Conservation (phyloP, 2,329 filamentous ascomycete species). For the Trichoderma sp. region DNA sequence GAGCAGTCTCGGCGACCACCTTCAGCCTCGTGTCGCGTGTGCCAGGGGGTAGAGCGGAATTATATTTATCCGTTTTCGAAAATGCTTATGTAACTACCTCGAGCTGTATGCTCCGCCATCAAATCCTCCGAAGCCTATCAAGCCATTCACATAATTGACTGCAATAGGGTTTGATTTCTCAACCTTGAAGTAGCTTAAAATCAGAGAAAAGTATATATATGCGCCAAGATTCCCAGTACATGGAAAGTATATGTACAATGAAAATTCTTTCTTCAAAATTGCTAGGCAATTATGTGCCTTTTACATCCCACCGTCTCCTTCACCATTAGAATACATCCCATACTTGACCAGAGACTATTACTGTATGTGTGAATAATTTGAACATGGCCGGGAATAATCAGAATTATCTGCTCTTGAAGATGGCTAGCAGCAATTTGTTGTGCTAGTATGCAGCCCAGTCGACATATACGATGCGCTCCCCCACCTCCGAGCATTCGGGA, state of each 20-base stretch:
- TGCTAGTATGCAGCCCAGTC: neutral
- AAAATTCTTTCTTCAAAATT: neutral
- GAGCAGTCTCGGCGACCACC: slow-evolving; percentile 14
- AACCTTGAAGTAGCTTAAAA: neutral
- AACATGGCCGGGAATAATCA: neutral
- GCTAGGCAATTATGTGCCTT: neutral
- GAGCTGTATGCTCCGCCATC: neutral
- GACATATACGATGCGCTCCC: neutral
- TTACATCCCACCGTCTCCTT: neutral
- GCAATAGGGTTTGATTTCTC: neutral
- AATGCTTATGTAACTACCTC: neutral
- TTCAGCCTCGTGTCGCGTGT: slow-evolving; percentile 22
- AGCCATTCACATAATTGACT: neutral
- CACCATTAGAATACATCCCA: neutral
- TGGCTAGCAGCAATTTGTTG: neutral
- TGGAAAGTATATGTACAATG: neutral
- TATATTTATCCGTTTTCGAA: neutral
- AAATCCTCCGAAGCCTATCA: neutral
- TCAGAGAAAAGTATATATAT: neutral
- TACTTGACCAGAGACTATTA: neutral
- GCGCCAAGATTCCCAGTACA: neutral
- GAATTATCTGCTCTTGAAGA: neutral
- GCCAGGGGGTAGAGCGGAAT: slow-evolving; percentile 11
- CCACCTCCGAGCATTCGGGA: neutral
- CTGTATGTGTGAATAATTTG: neutral